These are phyloP conservation scores for Malus sylvestris DNA, from an alignment of 306 rosid genomes.

Conservation along the genomic window DNA sequence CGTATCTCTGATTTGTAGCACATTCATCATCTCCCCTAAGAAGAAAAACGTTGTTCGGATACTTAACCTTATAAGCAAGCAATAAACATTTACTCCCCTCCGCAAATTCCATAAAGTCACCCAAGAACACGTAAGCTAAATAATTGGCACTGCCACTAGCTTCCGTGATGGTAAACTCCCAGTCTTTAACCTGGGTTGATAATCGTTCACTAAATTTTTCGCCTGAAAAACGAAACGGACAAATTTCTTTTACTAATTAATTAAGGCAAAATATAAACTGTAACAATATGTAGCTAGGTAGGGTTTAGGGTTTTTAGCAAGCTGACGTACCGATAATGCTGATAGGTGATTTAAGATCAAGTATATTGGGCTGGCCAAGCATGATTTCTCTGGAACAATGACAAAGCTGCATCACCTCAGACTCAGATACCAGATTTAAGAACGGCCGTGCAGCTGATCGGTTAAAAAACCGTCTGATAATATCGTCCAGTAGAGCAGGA, in stretches of 20 bases:
- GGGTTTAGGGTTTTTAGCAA: background rate
- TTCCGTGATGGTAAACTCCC: background rate
- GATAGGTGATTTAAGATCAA: background rate
- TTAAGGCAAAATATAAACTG: background rate
- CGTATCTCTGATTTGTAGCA: background rate
- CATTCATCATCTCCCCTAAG: background rate
- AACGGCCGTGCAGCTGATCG: background rate
- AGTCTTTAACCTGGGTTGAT: too few relatives aligned
- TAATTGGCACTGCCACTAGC: background rate
- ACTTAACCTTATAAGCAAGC: background rate
- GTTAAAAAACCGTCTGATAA: background rate
- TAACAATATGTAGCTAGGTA: background rate
- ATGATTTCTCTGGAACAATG: background rate
- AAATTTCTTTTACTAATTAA: too few relatives aligned
- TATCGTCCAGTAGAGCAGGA: background rate
- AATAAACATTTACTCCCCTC: background rate
- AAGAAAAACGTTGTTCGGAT: background rate
- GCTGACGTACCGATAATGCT: too few relatives aligned
- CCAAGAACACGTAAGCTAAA: background rate
- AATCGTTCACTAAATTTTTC: fast-evolving
- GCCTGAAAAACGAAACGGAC: background rate
- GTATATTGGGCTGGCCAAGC: background rate
- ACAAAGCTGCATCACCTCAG: background rate
- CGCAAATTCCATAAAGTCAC: background rate
- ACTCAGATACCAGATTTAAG: background rate